These are phyloP conservation scores for Geosmithia putterillii DNA, from an alignment of 2,329 filamentous ascomycete species.

Conservation along the genomic window DNA sequence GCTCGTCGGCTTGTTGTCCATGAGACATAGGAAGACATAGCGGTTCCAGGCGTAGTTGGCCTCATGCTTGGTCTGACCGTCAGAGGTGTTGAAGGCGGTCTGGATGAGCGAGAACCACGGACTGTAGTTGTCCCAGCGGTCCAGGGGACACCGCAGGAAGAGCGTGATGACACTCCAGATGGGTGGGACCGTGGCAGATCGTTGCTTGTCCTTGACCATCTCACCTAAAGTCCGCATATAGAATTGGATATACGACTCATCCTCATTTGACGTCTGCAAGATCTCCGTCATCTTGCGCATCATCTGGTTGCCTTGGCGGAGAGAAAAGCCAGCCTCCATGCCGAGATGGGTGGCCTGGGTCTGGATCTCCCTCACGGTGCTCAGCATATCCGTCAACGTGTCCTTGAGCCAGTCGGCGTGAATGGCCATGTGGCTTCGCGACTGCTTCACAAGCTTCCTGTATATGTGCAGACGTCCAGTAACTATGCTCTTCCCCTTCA, in stretches of 20 bases:
- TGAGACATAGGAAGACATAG: slow-evolving; percentile 62
- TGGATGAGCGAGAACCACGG: slow-evolving; percentile 72
- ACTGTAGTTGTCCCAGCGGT: slow-evolving; percentile 60
- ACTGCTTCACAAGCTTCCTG: slow-evolving; percentile 61
- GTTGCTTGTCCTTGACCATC: slow-evolving; percentile 51
- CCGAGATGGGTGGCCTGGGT: slow-evolving; percentile 63
- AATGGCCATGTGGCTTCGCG: slow-evolving; percentile 54
- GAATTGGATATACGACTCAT: slow-evolving; percentile 55
- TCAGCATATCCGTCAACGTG: slow-evolving; percentile 71
- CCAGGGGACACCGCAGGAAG: slow-evolving; percentile 55
- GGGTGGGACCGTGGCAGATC: slow-evolving; percentile 54
- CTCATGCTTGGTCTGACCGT: slow-evolving; percentile 57
- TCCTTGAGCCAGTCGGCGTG: slow-evolving; percentile 73
- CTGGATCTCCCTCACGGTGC: slow-evolving; percentile 64
- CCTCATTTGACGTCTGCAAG: slow-evolving; percentile 34
- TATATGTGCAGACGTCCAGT: slow-evolving; percentile 71
- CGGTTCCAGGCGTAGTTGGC: slow-evolving; percentile 81
- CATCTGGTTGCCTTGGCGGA: slow-evolving; percentile 58
- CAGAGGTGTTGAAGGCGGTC: slow-evolving; percentile 69
- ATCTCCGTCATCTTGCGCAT: slow-evolving; percentile 56
- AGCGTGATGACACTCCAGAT: slow-evolving; percentile 81
- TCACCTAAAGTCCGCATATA: slow-evolving; percentile 54
- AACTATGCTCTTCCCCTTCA: slow-evolving; percentile 71
- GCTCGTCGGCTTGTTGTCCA: slow-evolving; percentile 43
- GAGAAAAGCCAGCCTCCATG: slow-evolving; percentile 52